Percentiles rank a stretch among this genome's conserved stretches.
phyloP scores from a whole-genome alignment of 495 filamentous ascomycete genomes.

The Tirmania nivea region DNA sequence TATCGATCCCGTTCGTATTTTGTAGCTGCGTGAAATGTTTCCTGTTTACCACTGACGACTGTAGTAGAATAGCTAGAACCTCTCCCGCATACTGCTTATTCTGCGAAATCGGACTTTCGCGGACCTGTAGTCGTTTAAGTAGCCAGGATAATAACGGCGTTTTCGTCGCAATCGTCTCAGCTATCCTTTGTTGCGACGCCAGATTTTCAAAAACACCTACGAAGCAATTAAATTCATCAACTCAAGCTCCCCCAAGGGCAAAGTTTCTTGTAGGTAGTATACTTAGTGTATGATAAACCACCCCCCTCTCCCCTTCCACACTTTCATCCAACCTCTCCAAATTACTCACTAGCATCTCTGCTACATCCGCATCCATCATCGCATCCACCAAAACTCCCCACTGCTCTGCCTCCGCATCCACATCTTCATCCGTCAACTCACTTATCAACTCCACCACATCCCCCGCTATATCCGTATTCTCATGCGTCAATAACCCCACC shows the following conservation, averaged over 20 bases:
- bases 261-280: background rate
- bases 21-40: constrained; percentile 33
- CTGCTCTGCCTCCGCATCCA: constrained; percentile 59
- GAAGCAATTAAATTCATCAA: constrained; percentile 4
- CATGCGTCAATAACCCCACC: constrained; percentile 66
- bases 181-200: constrained; percentile 42
- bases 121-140: constrained; percentile 41
- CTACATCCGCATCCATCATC: constrained; percentile 60
- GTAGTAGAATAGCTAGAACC: constrained; percentile 65
- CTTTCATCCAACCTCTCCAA: constrained; percentile 62
- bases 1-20: constrained; percentile 43
- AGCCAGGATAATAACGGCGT: constrained; percentile 53
- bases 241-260: background rate
- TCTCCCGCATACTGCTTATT: constrained; percentile 95
- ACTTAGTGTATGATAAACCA: constrained; percentile 69
- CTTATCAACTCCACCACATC: constrained; percentile 73
- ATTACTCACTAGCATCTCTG: constrained; percentile 67
- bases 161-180: constrained; percentile 47
- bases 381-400: constrained; percentile 66
- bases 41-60: constrained; percentile 44
- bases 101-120: constrained; percentile 42
- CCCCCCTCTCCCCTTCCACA: constrained; percentile 54
- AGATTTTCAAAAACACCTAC: constrained; percentile 63
- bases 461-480: constrained; percentile 95
- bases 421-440: constrained; percentile 89